Percentiles rank a stretch among this genome's conserved stretches.
Evolutionary conservation across 1,139 yeast genomes (phyloP).

Genomic region (Cylindricascospora bacillispora): DNA sequence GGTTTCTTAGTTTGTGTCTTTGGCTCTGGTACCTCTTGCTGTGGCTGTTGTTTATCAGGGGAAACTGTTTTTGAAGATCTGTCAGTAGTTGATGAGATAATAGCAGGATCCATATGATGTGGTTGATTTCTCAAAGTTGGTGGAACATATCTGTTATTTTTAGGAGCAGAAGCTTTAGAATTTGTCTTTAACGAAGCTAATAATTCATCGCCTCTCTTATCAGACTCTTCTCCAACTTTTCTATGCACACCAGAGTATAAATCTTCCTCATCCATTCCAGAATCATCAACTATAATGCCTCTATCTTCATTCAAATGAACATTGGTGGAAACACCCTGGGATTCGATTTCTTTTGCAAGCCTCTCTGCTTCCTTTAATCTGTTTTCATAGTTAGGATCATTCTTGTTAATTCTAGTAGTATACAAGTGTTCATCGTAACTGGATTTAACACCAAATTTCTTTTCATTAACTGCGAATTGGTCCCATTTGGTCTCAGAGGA

Average conservation of each 20-base stretch:
- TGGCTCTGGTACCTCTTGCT: slow-evolving; percentile 1
- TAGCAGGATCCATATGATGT: slow-evolving; percentile 66
- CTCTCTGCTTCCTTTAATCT: slow-evolving; percentile 60
- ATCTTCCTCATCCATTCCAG: slow-evolving; percentile 90
- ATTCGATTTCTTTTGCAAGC: slow-evolving; percentile 74
- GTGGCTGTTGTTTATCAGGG: slow-evolving; percentile 2
- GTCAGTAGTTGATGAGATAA: slow-evolving; percentile 35
- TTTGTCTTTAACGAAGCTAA: slow-evolving; percentile 44
- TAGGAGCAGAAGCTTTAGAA: slow-evolving; percentile 16
- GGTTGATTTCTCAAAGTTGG: slow-evolving; percentile 57
- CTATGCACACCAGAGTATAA: slow-evolving; percentile 78
- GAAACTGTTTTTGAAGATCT: slow-evolving; percentile 4
- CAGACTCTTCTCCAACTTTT: neutral
- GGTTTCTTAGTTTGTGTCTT: too few species aligned
- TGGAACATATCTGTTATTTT: slow-evolving; percentile 28
- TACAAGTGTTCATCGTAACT: slow-evolving; percentile 81
- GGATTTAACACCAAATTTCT: slow-evolving; percentile 78
- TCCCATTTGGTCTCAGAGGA: slow-evolving; percentile 55
- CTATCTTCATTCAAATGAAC: slow-evolving; percentile 86
- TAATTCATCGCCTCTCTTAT: slow-evolving; percentile 43
- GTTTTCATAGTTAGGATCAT: slow-evolving; percentile 60
- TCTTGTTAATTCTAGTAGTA: slow-evolving; percentile 69
- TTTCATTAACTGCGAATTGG: slow-evolving; percentile 82
- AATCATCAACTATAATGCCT: slow-evolving; percentile 63
- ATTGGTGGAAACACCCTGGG: slow-evolving; percentile 49